phyloP scores from a whole-genome alignment of 306 rosid species.

The Cucumis sativus region Cucumber_9930_V3 NC_026655.2:16559501-16560000 shows the following conservation, averaged over 20 bases:
- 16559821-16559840: not conserved
- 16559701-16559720: conserved; percentile 15
- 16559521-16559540: conserved; percentile 99
- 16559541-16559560: conserved; percentile 94
- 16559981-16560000: not conserved
- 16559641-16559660: conserved; percentile 62
- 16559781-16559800: not conserved
- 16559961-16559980: not conserved
- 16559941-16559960: not conserved
- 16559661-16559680: conserved; percentile 68
- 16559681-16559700: conserved; percentile 95
- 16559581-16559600: conserved; percentile 44
- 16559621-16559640: conserved; percentile 58
- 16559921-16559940: not conserved
- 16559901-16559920: not conserved
- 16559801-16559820: not conserved
- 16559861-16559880: not conserved
- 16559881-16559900: not conserved
- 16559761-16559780: conserved; percentile 3
- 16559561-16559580: conserved; percentile 85
- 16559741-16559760: conserved; percentile 3
- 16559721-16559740: not conserved
- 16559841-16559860: not conserved
- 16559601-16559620: conserved; percentile 26
- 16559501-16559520: conserved; percentile 85